Conservation (phyloP, 2,329 filamentous ascomycete genomes). For the Aspergillus tamarii region DNA sequence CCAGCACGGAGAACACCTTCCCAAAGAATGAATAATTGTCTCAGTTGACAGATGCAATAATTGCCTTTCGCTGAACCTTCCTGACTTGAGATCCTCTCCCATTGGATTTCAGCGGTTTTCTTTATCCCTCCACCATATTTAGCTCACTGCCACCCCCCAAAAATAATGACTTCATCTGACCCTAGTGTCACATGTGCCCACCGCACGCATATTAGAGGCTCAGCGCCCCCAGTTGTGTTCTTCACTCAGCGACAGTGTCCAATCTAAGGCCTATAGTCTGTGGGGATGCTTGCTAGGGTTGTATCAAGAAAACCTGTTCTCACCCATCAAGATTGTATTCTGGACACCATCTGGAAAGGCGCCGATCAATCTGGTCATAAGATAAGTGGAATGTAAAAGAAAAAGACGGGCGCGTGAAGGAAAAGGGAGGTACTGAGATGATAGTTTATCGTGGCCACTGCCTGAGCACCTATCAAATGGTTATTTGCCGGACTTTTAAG, state of each 20-base stretch:
- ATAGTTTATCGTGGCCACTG: neutral
- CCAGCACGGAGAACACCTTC: neutral
- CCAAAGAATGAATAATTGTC: neutral
- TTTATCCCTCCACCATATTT: slow-evolving; percentile 6
- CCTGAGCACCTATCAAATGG: neutral
- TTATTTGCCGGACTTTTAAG: neutral
- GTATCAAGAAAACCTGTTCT: slow-evolving; percentile 4
- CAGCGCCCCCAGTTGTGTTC: neutral
- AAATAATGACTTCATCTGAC: slow-evolving; percentile 12
- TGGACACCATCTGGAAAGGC: neutral
- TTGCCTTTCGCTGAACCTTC: slow-evolving; percentile 2
- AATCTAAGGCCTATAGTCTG: neutral
- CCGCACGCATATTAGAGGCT: slow-evolving; percentile 4
- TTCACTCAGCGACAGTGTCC: neutral
- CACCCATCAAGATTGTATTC: neutral
- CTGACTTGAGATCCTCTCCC: neutral
- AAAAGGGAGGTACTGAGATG: neutral
- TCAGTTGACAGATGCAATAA: slow-evolving; percentile 1
- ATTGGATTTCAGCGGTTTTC: neutral
- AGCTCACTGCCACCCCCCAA: slow-evolving; percentile 1
- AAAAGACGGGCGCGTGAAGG: neutral
- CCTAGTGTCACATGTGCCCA: slow-evolving; percentile 17
- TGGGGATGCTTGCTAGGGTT: neutral
- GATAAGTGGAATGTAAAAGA: neutral
- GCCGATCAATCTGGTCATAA: neutral